Percentiles rank a stretch among this genome's conserved stretches.
Evolutionary conservation across 495 filamentous ascomycete species (phyloP).

Genomic region (Aeminium ludgeri): DNA sequence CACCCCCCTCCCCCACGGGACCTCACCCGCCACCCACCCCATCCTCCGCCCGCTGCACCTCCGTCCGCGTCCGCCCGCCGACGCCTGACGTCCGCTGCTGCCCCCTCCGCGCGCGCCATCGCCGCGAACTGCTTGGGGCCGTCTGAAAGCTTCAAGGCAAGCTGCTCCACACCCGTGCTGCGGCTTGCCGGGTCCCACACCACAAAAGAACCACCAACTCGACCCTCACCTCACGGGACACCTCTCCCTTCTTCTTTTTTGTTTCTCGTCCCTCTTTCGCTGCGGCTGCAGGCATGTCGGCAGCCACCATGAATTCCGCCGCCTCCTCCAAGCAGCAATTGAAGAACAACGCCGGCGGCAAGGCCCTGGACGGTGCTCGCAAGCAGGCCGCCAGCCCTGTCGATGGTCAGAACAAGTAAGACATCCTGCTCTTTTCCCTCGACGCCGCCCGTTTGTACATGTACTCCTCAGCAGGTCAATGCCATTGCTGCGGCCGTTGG

Average conservation of each 20-base stretch:
- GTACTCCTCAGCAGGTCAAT: no score
- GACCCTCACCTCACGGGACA: background rate
- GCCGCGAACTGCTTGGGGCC: no score
- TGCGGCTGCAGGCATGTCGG: background rate
- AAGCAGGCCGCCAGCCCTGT: conserved; percentile 40
- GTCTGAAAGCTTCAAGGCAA: no score
- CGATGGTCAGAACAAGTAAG: conserved; percentile 38
- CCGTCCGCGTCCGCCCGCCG: no score
- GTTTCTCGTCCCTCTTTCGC: background rate
- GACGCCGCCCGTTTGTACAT: no score
- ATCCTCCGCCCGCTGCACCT: no score
- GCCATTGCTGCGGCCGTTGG: no score
- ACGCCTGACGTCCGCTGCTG: no score
- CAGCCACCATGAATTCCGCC: conserved; percentile 2
- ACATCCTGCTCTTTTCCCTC: conserved; percentile 19
- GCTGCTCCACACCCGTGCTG: no score
- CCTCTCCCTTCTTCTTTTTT: background rate
- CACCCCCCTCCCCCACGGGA: no score
- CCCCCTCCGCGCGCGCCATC: no score
- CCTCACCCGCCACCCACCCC: no score
- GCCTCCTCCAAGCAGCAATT: background rate
- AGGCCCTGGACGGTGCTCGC: conserved; percentile 35
- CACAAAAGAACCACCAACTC: background rate
- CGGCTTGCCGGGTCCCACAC: background rate
- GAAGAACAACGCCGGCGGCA: conserved; percentile 26